phyloP scores from a whole-genome alignment of 768 basidiomycete species.

The Coprinopsis sp. region DNA sequence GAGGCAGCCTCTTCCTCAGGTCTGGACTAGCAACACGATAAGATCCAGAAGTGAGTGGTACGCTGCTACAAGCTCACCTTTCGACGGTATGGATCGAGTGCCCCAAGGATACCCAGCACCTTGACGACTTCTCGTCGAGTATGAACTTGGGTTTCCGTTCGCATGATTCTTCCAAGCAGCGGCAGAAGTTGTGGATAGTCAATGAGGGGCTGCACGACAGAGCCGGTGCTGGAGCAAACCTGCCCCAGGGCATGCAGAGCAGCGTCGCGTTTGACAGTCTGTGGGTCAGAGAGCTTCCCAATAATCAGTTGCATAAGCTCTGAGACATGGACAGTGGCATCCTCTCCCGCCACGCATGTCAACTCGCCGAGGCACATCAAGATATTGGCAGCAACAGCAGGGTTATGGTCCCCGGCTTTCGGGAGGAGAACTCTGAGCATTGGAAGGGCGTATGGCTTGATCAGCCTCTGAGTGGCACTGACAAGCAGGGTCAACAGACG shows the following conservation, averaged over 20 bases:
- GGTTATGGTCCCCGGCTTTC: conserved; percentile 82
- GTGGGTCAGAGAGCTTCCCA: conserved; percentile 83
- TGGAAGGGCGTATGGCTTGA: conserved; percentile 92
- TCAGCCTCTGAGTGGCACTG: conserved; percentile 86
- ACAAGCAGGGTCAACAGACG: conserved; percentile 85
- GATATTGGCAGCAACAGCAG: conserved; percentile 87
- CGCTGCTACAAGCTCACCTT: conserved; percentile 52
- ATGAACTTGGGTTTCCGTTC: conserved; percentile 66
- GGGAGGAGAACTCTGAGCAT: conserved; percentile 90
- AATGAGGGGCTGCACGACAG: conserved; percentile 85
- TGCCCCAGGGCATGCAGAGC: conserved; percentile 93
- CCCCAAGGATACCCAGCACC: conserved; percentile 93
- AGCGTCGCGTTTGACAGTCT: conserved; percentile 85
- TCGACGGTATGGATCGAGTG: conserved; percentile 91
- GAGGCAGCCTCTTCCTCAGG: conserved; percentile 59
- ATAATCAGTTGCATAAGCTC: conserved; percentile 91
- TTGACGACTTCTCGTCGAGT: conserved; percentile 89
- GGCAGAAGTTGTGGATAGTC: conserved; percentile 91
- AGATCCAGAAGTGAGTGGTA: neutral
- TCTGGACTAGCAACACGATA: conserved; percentile 23
- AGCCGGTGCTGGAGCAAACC: conserved; percentile 92
- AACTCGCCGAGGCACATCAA: conserved; percentile 94
- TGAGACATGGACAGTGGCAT: conserved; percentile 75
- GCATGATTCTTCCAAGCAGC: conserved; percentile 76
- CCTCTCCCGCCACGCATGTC: conserved; percentile 89